Conservation (phyloP, 306 rosid genomes). For the Corylus americana region DNA sequence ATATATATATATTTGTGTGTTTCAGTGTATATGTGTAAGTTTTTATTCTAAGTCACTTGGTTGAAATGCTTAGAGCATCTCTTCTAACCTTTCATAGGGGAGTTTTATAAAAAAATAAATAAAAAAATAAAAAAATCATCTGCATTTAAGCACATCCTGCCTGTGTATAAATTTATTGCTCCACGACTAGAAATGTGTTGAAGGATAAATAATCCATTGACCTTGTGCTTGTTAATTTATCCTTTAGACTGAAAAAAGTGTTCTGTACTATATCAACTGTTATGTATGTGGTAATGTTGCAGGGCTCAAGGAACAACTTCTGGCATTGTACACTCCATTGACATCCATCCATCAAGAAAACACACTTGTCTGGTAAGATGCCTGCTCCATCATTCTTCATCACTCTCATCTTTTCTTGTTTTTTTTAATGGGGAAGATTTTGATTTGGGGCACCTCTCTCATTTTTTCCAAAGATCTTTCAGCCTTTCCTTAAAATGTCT, state of each 20-base stretch:
- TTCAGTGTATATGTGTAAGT: background rate
- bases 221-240: background rate
- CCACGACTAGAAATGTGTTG: background rate
- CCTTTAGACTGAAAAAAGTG: background rate
- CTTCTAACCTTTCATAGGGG: background rate
- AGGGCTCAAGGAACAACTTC: slow-evolving; percentile 64
- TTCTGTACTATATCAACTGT: background rate
- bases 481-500: no score
- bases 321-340: slow-evolving; percentile 87
- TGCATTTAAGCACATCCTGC: background rate
- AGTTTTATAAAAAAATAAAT: no score
- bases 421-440: background rate
- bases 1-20: background rate
- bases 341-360: slow-evolving; percentile 86
- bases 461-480: background rate
- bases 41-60: background rate
- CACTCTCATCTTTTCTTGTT: background rate
- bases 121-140: background rate
- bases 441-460: background rate
- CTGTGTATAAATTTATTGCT: background rate
- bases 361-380: slow-evolving; percentile 81
- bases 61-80: background rate
- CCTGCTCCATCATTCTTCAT: slow-evolving; percentile 18
- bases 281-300: slow-evolving; percentile 34
- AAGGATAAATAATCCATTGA: background rate